phyloP scores from a whole-genome alignment of 108 stramenopile species.

The Parietichytrium sp. region DNA sequence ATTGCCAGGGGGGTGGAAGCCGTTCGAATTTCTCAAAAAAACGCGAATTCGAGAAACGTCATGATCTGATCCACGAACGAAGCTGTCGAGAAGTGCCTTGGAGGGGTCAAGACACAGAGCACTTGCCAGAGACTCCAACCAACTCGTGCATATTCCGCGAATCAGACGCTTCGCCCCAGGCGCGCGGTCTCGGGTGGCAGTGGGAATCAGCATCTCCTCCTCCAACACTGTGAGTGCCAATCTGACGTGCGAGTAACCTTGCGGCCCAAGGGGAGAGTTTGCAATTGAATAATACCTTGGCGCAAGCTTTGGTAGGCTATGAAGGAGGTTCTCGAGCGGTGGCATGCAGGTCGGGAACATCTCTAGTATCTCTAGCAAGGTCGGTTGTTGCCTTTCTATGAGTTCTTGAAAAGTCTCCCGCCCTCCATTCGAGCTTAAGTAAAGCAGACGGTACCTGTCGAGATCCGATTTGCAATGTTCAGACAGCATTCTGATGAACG shows the following conservation, averaged over 20 bases:
- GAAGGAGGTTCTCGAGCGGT: constrained; percentile 71
- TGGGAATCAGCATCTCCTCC: constrained; percentile 9
- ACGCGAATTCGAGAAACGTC: constrained; percentile 68
- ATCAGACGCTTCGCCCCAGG: background rate
- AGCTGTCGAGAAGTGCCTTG: background rate
- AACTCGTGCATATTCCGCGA: constrained; percentile 62
- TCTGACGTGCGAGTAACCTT: constrained; percentile 54
- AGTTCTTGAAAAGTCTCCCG: constrained; percentile 24
- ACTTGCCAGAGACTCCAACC: constrained; percentile 63
- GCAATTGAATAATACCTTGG: constrained; percentile 88
- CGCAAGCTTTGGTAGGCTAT: constrained; percentile 69
- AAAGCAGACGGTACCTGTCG: constrained; percentile 59
- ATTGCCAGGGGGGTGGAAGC: constrained; percentile 76
- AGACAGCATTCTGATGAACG: constrained; percentile 60
- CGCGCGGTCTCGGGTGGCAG: too few species aligned
- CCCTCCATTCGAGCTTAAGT: constrained; percentile 57
- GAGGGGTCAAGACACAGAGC: background rate
- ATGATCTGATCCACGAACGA: too few species aligned
- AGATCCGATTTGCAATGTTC: constrained; percentile 66
- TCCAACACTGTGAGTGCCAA: constrained; percentile 83
- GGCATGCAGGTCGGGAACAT: constrained; percentile 78
- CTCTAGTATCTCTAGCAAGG: constrained; percentile 73
- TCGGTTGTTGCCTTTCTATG: constrained; percentile 59
- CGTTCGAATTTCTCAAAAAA: constrained; percentile 76
- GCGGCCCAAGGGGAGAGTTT: constrained; percentile 71